Percentiles rank a stretch among this genome's conserved stretches.
Evolutionary conservation across 768 basidiomycete species (phyloP).

Genomic region (Fomitopsis pulvina): DNA sequence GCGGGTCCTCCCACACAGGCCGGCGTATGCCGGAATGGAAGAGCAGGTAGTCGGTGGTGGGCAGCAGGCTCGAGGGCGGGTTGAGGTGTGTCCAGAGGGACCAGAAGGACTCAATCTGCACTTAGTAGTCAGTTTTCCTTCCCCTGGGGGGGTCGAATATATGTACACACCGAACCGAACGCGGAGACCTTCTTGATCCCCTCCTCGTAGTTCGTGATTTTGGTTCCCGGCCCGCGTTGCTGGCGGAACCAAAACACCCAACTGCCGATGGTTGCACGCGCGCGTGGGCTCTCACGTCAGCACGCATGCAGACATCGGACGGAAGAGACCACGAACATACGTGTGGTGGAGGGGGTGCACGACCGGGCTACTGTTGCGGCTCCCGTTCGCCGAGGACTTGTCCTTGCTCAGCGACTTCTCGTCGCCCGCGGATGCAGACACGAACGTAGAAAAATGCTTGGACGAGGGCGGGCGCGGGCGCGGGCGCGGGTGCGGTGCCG

Average conservation of each 20-base stretch:
- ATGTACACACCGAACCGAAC: conserved; percentile 68
- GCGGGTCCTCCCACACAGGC: conserved; percentile 94
- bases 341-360: conserved; percentile 81
- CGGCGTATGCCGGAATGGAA: conserved; percentile 82
- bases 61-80: conserved; percentile 74
- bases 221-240: conserved; percentile 85
- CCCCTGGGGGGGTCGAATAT: neutral
- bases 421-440: conserved; percentile 35
- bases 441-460: conserved; percentile 68
- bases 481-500: conserved; percentile 19
- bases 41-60: conserved; percentile 91
- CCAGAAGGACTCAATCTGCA: conserved; percentile 92
- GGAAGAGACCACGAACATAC: conserved; percentile 61
- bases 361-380: conserved; percentile 30
- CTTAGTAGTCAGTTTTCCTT: neutral
- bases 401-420: conserved; percentile 41
- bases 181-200: conserved; percentile 90
- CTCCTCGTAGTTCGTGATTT: conserved; percentile 88
- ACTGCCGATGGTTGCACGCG: conserved; percentile 36
- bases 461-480: conserved; percentile 52
- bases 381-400: conserved; percentile 27
- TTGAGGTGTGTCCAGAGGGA: conserved; percentile 88
- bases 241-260: conserved; percentile 94
- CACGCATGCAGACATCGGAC: conserved; percentile 9
- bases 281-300: conserved; percentile 8